Conservation (phyloP, 2,329 filamentous ascomycete species). For the Exophiala viscosa region DNA sequence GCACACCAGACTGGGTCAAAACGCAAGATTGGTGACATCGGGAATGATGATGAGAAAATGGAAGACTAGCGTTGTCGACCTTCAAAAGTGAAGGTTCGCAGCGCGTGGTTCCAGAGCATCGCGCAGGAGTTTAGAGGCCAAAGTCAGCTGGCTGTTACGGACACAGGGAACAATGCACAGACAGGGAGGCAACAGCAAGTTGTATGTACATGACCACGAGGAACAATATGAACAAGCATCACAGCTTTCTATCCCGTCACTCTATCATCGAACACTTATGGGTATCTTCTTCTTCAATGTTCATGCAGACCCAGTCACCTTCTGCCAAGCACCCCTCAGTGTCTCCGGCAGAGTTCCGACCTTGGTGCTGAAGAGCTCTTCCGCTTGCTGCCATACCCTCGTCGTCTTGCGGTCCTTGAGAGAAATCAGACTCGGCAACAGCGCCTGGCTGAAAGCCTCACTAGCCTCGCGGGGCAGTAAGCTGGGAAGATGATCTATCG, state of each 20-base stretch:
- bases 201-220: no score
- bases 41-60: constrained; percentile 20
- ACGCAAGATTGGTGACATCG: constrained; percentile 25
- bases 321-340: constrained; percentile 15
- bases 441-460: constrained; percentile 74
- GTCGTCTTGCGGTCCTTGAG: constrained; percentile 71
- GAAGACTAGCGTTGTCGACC: constrained; percentile 5
- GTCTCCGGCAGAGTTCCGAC: constrained; percentile 61
- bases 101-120: no score
- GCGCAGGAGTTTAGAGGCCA: neutral
- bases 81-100: neutral
- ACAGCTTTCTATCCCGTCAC: neutral
- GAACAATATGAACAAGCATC: no score
- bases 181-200: no score
- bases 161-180: neutral
- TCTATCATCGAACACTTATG: neutral
- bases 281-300: neutral
- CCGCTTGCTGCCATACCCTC: constrained; percentile 76
- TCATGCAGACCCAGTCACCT: constrained; percentile 7
- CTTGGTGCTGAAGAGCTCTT: constrained; percentile 72
- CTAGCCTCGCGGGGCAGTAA: constrained; percentile 82
- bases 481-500: constrained; percentile 79
- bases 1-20: constrained; percentile 19
- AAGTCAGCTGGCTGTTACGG: neutral
- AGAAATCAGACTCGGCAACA: constrained; percentile 72